phyloP scores from a whole-genome alignment of 108 stramenopile species.

The Nannochloropsis gaditana region DNA sequence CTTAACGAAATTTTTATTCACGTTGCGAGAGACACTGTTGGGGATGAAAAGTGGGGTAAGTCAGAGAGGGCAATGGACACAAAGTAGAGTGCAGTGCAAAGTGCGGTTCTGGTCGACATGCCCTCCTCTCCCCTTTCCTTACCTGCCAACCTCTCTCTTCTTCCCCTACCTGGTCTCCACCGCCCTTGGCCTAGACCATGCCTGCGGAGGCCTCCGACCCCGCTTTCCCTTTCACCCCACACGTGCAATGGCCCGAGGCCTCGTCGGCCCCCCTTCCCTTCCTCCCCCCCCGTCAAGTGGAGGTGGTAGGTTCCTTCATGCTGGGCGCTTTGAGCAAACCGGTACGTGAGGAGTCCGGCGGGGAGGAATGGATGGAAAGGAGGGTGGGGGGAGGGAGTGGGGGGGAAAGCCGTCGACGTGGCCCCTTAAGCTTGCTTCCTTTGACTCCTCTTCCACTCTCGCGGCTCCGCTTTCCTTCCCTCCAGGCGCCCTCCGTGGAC shows the following conservation, averaged over 20 bases:
- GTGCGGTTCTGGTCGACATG: too few relatives aligned
- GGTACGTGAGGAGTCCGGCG: background rate
- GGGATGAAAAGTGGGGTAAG: slow-evolving; percentile 3
- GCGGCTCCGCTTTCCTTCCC: background rate
- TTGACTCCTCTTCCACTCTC: background rate
- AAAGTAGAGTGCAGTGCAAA: too few relatives aligned
- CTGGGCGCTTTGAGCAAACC: background rate
- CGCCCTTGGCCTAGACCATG: background rate
- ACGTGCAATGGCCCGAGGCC: background rate
- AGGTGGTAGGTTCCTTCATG: background rate
- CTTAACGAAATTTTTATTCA: background rate
- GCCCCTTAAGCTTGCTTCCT: background rate
- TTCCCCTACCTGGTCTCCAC: background rate
- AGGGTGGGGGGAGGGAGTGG: background rate
- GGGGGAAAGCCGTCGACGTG: background rate
- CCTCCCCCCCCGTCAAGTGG: background rate
- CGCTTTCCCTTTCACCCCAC: background rate
- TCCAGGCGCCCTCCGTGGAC: background rate
- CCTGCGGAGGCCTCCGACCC: background rate
- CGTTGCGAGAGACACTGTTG: background rate
- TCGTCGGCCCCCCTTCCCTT: background rate
- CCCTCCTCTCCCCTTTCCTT: background rate
- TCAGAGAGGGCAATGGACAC: background rate
- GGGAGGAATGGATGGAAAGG: background rate
- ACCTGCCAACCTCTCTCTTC: background rate